Conservation (phyloP, 108 stramenopile genomes). For the Craspedostauros australis region DNA sequence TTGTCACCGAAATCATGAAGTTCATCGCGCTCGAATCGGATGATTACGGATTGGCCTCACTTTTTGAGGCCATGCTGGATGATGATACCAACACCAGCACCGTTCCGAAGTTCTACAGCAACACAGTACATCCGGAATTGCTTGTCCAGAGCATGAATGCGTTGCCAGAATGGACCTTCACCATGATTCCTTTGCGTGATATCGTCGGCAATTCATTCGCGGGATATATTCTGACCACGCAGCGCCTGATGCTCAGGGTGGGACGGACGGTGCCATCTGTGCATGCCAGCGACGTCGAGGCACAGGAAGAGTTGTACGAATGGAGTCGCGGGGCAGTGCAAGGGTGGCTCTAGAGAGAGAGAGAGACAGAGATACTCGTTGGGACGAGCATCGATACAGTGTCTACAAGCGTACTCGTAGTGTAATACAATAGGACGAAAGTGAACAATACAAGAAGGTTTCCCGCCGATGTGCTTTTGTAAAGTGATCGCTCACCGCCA, state of each 20-base stretch:
- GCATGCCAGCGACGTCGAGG: slow-evolving; percentile 25
- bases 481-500: no score
- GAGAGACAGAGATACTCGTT: no score
- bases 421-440: no score
- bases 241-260: slow-evolving; percentile 10
- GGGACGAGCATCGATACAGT: no score
- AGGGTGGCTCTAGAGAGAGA: slow-evolving; percentile 18
- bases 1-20: slow-evolving; percentile 10
- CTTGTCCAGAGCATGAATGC: not conserved
- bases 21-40: slow-evolving; percentile 16
- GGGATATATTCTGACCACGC: slow-evolving; percentile 2
- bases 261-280: slow-evolving; percentile 10
- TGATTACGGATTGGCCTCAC: slow-evolving; percentile 33
- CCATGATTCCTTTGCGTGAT: slow-evolving; percentile 17
- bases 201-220: slow-evolving; percentile 3
- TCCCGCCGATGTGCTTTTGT: no score
- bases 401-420: no score
- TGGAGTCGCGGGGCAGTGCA: slow-evolving; percentile 35
- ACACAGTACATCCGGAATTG: not conserved
- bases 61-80: slow-evolving; percentile 29
- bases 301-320: slow-evolving; percentile 33
- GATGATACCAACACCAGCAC: no score
- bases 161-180: slow-evolving; percentile 8
- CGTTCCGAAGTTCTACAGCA: slow-evolving; percentile 22
- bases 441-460: no score